phyloP scores from a whole-genome alignment of 2,329 filamentous ascomycete genomes.

The Ophiostoma australiae region DNA sequence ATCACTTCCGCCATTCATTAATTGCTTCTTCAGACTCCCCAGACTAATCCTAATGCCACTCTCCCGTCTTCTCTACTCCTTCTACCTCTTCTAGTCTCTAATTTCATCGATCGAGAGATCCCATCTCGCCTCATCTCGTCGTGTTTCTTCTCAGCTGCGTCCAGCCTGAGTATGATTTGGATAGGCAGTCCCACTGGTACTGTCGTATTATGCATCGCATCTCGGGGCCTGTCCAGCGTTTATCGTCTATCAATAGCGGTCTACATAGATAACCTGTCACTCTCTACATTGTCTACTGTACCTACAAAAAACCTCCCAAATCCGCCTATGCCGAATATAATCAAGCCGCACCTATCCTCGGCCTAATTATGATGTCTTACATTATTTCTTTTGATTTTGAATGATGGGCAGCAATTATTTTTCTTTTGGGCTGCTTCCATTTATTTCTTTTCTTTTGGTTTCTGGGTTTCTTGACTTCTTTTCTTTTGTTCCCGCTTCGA shows the following conservation, averaged over 20 bases:
- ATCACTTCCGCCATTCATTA: background rate
- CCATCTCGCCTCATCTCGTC: background rate
- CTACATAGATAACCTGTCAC: background rate
- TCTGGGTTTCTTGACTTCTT: background rate
- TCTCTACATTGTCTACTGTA: background rate
- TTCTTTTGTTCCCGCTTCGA: background rate
- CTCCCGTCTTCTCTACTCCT: background rate
- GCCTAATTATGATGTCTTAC: background rate
- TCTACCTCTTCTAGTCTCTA: background rate
- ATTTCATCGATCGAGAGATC: background rate
- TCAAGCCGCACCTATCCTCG: background rate
- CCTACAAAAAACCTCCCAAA: background rate
- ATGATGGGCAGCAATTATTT: background rate
- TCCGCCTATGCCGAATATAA: background rate
- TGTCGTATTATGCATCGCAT: background rate
- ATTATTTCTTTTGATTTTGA: background rate
- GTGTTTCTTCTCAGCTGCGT: background rate
- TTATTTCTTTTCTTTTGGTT: background rate
- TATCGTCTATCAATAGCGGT: background rate
- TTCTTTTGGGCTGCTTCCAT: background rate
- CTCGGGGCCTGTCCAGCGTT: background rate
- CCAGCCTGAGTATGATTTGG: constrained; percentile 6
- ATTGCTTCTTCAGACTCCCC: background rate
- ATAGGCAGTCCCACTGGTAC: constrained; percentile 6
- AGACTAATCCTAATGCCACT: background rate